Conservation (phyloP, 1,139 yeast species). For the Pneumocystis murina region DNA sequence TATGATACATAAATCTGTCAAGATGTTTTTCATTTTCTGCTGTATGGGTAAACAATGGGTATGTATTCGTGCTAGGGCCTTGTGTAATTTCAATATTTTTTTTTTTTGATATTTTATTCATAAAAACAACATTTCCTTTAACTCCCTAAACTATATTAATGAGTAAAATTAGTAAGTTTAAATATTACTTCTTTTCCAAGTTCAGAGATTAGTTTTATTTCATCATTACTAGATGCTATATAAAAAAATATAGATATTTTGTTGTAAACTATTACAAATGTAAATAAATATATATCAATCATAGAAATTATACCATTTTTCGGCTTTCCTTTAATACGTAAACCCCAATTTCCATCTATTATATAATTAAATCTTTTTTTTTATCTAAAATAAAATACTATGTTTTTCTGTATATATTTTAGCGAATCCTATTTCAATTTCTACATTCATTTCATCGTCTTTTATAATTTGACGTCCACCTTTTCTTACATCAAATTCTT, state of each 20-base stretch:
- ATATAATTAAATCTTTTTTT: not conserved
- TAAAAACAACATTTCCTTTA: not conserved
- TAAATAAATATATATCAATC: not conserved
- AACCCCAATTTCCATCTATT: constrained; percentile 14
- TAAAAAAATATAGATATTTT: constrained; percentile 58
- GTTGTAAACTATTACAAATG: not conserved
- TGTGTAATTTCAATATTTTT: constrained; percentile 22
- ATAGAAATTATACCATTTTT: not conserved
- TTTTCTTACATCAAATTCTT: constrained; percentile 62
- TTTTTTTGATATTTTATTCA: not conserved
- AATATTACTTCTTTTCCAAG: not conserved
- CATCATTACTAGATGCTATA: constrained; percentile 30
- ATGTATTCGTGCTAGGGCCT: constrained; percentile 20
- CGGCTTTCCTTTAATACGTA: constrained; percentile 16
- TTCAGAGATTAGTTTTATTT: not conserved
- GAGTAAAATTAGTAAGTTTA: not conserved
- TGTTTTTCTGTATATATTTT: constrained; percentile 59
- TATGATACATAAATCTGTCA: constrained; percentile 37
- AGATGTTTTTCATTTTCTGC: constrained; percentile 19
- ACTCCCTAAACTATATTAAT: not conserved
- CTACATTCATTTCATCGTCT: constrained; percentile 51
- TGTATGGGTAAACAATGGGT: constrained; percentile 22
- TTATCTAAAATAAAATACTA: not conserved
- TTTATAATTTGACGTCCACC: constrained; percentile 73
- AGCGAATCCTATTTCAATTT: constrained; percentile 56